Evolutionary conservation across 805 yeast species (phyloP).

Genomic region (Nakazawaea sp.): DNA sequence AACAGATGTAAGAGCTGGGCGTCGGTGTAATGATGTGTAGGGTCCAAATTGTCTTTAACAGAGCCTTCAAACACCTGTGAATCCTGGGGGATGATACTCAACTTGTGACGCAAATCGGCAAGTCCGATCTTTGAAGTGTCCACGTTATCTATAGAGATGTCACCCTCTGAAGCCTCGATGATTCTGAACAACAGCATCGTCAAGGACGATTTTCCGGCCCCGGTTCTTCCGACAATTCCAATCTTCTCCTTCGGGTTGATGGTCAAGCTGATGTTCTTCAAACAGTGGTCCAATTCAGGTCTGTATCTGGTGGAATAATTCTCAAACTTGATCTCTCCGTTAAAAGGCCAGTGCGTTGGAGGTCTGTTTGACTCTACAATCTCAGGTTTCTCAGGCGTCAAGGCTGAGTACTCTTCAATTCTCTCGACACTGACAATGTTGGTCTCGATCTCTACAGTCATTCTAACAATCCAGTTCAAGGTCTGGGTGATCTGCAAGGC

Average conservation of each 20-base stretch:
- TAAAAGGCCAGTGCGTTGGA: slow-evolving; percentile 51
- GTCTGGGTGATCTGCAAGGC: slow-evolving; percentile 82
- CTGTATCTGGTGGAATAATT: slow-evolving; percentile 69
- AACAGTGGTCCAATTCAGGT: slow-evolving; percentile 59
- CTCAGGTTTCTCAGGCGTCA: slow-evolving; percentile 70
- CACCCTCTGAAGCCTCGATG: slow-evolving; percentile 61
- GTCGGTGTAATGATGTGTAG: slow-evolving; percentile 52
- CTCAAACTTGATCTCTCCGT: slow-evolving; percentile 52
- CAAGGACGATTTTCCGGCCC: slow-evolving; percentile 78
- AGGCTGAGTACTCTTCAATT: slow-evolving; percentile 67
- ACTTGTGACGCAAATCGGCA: slow-evolving; percentile 55
- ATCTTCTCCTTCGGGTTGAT: slow-evolving; percentile 67
- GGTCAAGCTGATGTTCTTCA: slow-evolving; percentile 48
- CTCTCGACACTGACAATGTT: slow-evolving; percentile 90
- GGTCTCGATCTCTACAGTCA: slow-evolving; percentile 92
- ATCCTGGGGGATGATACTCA: slow-evolving; percentile 79
- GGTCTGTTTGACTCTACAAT: slow-evolving; percentile 60
- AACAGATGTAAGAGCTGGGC: slow-evolving; percentile 65
- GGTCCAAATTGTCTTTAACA: slow-evolving; percentile 71
- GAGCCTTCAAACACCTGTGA: slow-evolving; percentile 78
- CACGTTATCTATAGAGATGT: slow-evolving; percentile 57
- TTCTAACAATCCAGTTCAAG: slow-evolving; percentile 86
- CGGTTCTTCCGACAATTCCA: slow-evolving; percentile 87
- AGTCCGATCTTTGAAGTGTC: slow-evolving; percentile 55
- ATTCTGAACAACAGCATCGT: slow-evolving; percentile 70